Base-by-base conservation (phyloP, 106 monocot genomes). In the Dioscorea zingiberensis region DNA sequence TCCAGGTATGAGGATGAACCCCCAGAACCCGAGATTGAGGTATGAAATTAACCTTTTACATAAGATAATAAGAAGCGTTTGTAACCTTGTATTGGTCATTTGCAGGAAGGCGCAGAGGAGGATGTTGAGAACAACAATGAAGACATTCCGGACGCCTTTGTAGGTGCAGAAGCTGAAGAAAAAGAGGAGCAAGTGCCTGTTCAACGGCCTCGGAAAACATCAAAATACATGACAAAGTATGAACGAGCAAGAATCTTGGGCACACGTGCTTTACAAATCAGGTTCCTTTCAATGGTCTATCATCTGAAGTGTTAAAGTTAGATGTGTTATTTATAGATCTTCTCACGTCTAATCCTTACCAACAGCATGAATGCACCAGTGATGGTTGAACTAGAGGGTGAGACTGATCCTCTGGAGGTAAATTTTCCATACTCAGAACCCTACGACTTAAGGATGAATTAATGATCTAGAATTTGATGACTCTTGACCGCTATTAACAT, bases 1-100 rank as follows among this genome's bases (percentile, higher is more conserved):
- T 70, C 47, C 77, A 94, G 90, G 55, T 90, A 90, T 23, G 94
- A 94, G 53, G 87, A 94, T 85, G 94, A 94, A 60, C 94, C 94
- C 14, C 90, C 87, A 24, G 94, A 94, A 58, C 94, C 94, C 28
- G 94, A 94, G 71, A 72, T 94, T 44, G 94, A 94, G 74, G 87
- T 90, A 69, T 30, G 58, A 27, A 11, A 8, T 4, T 66, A n/a
- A 28, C 21, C 21, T 30, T 24, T 30, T 30, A 30, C 30, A 30
- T 30, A 7, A 2, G 7, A 7, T 30, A 30, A 30, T 30, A 30
- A 30, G 7, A 30, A 7, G 30, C 2, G 49, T 49, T 49, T 49
- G 13, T 49, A 18, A 18, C 10, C 18, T 49, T 49, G 2, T 4
- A 49, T 3, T 49, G 49, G 3, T 13, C 7, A 49, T 63, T 60